Percentiles rank a stretch among this genome's conserved stretches.
Conservation (phyloP, 2,329 filamentous ascomycete genomes). For the Fusarium pseudoanthophilum region DNA sequence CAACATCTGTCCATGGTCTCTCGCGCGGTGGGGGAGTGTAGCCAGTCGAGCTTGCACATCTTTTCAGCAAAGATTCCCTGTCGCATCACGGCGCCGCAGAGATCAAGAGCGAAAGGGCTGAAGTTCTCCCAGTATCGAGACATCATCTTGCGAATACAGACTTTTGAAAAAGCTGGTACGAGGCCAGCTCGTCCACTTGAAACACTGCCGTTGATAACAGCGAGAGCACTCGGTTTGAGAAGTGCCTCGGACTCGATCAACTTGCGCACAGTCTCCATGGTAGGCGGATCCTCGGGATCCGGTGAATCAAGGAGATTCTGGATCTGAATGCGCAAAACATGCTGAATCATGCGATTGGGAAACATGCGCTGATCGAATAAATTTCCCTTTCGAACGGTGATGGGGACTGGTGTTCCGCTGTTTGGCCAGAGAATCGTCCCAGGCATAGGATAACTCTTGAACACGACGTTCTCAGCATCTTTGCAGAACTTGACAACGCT, state of each 20-base stretch:
- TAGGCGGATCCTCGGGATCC: constrained; percentile 44
- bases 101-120: constrained; percentile 72
- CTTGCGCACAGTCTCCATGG: constrained; percentile 62
- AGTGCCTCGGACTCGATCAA: constrained; percentile 60
- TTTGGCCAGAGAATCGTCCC: constrained; percentile 71
- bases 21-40: constrained; percentile 74
- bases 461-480: constrained; percentile 61
- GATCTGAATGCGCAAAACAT: constrained; percentile 56
- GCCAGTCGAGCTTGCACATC: constrained; percentile 82
- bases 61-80: constrained; percentile 76
- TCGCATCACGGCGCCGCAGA: constrained; percentile 71
- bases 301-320: constrained; percentile 51
- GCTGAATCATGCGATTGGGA: constrained; percentile 67
- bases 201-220: constrained; percentile 34
- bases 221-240: constrained; percentile 40
- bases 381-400: background rate
- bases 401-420: constrained; percentile 58
- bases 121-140: constrained; percentile 75
- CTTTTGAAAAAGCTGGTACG: constrained; percentile 44
- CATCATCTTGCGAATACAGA: constrained; percentile 74
- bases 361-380: constrained; percentile 56
- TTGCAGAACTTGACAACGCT: constrained; percentile 66
- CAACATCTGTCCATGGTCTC: constrained; percentile 74
- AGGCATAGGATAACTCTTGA: constrained; percentile 66
- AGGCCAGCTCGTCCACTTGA: background rate